phyloP scores from a whole-genome alignment of 2,329 filamentous ascomycete species.

The Microdochium trichocladiopsis region DNA sequence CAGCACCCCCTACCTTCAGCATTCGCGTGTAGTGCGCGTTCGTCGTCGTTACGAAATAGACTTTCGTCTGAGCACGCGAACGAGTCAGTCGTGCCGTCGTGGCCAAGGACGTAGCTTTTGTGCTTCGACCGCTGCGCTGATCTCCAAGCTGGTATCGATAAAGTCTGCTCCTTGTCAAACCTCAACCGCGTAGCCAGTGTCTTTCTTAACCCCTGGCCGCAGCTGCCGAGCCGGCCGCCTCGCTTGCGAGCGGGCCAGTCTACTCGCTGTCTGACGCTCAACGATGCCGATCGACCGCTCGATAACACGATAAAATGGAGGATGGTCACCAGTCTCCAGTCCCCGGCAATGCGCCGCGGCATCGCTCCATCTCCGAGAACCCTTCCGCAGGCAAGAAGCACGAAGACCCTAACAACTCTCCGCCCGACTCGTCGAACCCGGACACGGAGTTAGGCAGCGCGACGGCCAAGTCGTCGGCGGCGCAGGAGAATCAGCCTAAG shows the following conservation, averaged over 20 bases:
- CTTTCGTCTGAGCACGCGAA: background rate
- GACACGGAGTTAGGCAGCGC: conserved; percentile 9
- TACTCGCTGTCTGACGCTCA: background rate
- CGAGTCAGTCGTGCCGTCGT: background rate
- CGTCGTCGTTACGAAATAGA: background rate
- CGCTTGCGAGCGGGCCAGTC: background rate
- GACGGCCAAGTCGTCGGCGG: conserved; percentile 4
- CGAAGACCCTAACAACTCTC: background rate
- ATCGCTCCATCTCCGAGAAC: background rate
- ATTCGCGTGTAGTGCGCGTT: background rate
- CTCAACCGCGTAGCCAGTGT: background rate
- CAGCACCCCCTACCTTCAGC: background rate
- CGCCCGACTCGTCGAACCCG: conserved; percentile 7
- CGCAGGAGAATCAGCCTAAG: conserved; percentile 33
- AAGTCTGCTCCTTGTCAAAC: background rate
- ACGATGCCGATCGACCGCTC: background rate
- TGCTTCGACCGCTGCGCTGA: background rate
- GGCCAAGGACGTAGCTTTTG: background rate
- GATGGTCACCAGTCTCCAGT: background rate
- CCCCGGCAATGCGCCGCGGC: background rate
- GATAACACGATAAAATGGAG: background rate
- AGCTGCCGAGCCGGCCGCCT: background rate
- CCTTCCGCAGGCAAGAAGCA: background rate
- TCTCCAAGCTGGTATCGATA: background rate
- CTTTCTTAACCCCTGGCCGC: background rate